These are phyloP conservation scores for Fomitopsis betulina DNA, from an alignment of 1,284 basidiomycete species.

Conservation along the genomic window DNA sequence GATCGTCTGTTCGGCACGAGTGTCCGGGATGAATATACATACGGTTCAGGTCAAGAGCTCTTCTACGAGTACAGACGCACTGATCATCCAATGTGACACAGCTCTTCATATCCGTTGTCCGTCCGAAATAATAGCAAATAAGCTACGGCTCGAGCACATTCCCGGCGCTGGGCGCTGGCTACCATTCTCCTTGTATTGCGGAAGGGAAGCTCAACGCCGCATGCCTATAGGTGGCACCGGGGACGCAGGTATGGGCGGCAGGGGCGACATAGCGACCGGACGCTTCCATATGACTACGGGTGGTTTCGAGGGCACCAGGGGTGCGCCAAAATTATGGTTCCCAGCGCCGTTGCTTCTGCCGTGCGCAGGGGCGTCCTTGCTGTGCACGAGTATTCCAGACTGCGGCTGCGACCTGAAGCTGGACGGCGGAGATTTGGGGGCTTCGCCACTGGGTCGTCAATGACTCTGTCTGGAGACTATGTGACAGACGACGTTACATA, in stretches of 20 bases:
- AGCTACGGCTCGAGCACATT: not conserved
- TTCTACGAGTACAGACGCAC: not conserved
- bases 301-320: not conserved
- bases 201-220: not conserved
- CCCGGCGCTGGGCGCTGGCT: not conserved
- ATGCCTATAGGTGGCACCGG: not conserved
- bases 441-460: not conserved
- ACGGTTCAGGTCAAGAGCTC: not conserved
- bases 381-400: not conserved
- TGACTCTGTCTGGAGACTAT: not conserved
- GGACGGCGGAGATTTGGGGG: not conserved
- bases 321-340: not conserved
- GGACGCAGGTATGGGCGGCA: slow-evolving; percentile 5
- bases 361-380: not conserved
- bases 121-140: not conserved
- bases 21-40: not conserved
- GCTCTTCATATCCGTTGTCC: not conserved
- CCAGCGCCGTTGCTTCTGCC: not conserved
- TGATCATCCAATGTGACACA: not conserved
- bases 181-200: not conserved
- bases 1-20: not conserved
- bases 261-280: slow-evolving; percentile 3
- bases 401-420: not conserved
- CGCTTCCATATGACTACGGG: slow-evolving; percentile 8
- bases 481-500: slow-evolving; percentile 18